Base-by-base conservation (phyloP, 108 stramenopile genomes). In the Chaetoceros muelleri region DNA sequence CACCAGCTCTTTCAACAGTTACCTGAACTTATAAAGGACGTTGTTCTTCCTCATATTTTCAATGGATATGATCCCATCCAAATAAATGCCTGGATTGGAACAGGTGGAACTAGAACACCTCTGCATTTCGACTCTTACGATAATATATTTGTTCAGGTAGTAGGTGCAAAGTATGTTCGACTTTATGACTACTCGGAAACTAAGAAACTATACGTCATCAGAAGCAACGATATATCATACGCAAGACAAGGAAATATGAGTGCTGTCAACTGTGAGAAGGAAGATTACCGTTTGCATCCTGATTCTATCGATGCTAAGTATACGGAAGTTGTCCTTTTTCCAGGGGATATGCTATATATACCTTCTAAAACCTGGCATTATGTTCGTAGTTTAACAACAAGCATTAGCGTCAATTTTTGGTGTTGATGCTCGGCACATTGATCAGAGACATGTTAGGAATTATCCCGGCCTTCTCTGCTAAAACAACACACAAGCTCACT, bases 161-260 rank as follows among this genome's bases (percentile, higher is more conserved):
- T 83, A n/a, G 89, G 89, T 3, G 70, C 69, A 29, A 86, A 91
- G 61, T 91, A 84, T 48, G 80, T 91, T n/a, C 76, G 85, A 1
- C 29, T 91, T 26, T 91, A 86, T 55, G 30, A 34, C 18, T 31
- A 57, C 21, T 25, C 53, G 10, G 61, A 64, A 48, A 63, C 68
- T 2, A 21, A 60, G 13, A 73, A 65, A 25, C 65, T 84, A 23
- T 84, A 84, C 25, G 74, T 84, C 3, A 64, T 59, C 20, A 34
- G 34, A n/a, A 31, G 70, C 28, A 52, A 58, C 13, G 44, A 30
- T 27, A 28, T 17, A 10, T n/a, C 50, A 21, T 71, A 72, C 29
- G 78, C 60, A 23, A 10, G 30, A 3, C 82, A 84, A 57, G 74
- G 78, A 2, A 84, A 84, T 46, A 84, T 84, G 82, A 84, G 82